Evolutionary conservation across 2,329 filamentous ascomycete species (phyloP).

Genomic region (Thyridium curvatum): DNA sequence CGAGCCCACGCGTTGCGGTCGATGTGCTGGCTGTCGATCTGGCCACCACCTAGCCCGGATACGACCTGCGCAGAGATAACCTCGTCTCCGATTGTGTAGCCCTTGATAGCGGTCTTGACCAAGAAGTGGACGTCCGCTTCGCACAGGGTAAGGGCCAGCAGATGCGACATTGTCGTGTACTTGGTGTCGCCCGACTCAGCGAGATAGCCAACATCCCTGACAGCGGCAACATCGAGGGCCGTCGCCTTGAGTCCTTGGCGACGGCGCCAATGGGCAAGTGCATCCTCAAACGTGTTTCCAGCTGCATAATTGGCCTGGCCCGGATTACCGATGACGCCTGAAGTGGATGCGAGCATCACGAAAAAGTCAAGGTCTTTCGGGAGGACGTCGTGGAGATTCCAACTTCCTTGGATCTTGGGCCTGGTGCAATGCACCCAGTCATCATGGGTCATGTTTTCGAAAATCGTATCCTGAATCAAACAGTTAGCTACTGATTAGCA

Average conservation of each 20-base stretch:
- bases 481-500: too few relatives aligned
- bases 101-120: too few relatives aligned
- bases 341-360: conserved; percentile 46
- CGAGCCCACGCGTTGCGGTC: too few relatives aligned
- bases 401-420: conserved; percentile 23
- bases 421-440: conserved; percentile 8
- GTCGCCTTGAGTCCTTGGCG: conserved; percentile 8
- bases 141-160: too few relatives aligned
- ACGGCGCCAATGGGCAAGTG: conserved; percentile 27
- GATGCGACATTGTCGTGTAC: too few relatives aligned
- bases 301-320: conserved; percentile 54
- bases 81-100: too few relatives aligned
- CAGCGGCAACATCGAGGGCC: conserved; percentile 14
- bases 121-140: too few relatives aligned
- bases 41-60: too few relatives aligned
- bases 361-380: conserved; percentile 30
- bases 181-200: too few relatives aligned
- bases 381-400: conserved; percentile 20
- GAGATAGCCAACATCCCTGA: conserved; percentile 23
- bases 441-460: conserved; percentile 2
- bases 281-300: conserved; percentile 44
- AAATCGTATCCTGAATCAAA: conserved; percentile 15
- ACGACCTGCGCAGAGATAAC: too few relatives aligned
- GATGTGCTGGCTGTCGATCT: too few relatives aligned
- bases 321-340: conserved; percentile 49